A percentile compares a stretch with the other conserved stretches of the same genome.
Conservation (phyloP, 805 yeast genomes). For the Isabelozyma heimii region DNA sequence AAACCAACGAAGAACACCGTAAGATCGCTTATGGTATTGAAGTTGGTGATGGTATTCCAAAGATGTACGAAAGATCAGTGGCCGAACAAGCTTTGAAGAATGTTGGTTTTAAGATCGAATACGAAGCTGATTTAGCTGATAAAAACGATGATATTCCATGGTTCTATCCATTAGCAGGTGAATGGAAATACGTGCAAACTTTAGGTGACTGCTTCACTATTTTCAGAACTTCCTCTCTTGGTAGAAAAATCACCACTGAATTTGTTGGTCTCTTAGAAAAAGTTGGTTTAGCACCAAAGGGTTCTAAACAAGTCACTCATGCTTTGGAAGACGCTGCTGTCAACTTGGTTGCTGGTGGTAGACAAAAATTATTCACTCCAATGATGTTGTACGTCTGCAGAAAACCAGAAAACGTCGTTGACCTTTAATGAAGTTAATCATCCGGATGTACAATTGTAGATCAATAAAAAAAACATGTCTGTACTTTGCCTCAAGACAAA, state of each 20-base stretch:
- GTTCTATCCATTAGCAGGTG: slow-evolving; percentile 97
- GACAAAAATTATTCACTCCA: slow-evolving; percentile 87
- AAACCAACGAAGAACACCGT: slow-evolving; percentile 82
- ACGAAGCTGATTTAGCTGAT: slow-evolving; percentile 80
- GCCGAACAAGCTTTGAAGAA: slow-evolving; percentile 82
- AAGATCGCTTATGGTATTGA: slow-evolving; percentile 96
- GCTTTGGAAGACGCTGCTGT: slow-evolving; percentile 98
- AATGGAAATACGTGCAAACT: slow-evolving; percentile 82
- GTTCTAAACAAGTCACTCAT: slow-evolving; percentile 78
- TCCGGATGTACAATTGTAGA: too few species aligned
- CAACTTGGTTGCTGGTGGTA: slow-evolving; percentile 91
- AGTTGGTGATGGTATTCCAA: slow-evolving; percentile 98
- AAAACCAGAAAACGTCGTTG: slow-evolving; percentile 53
- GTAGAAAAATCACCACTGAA: slow-evolving; percentile 82
- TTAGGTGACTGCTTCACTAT: slow-evolving; percentile 76
- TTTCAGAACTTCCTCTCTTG: slow-evolving; percentile 82
- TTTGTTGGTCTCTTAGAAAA: slow-evolving; percentile 80
- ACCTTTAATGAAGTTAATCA: background rate
- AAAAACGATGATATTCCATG: slow-evolving; percentile 84
- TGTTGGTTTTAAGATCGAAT: slow-evolving; percentile 83
- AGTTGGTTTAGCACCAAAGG: slow-evolving; percentile 88
- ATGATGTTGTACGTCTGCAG: slow-evolving; percentile 91
- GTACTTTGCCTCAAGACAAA: too few species aligned
- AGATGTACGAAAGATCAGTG: slow-evolving; percentile 83
- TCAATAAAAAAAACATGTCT: too few species aligned